Evolutionary conservation across 495 filamentous ascomycete genomes (phyloP).

Genomic region (Aspergillus steynii): DNA sequence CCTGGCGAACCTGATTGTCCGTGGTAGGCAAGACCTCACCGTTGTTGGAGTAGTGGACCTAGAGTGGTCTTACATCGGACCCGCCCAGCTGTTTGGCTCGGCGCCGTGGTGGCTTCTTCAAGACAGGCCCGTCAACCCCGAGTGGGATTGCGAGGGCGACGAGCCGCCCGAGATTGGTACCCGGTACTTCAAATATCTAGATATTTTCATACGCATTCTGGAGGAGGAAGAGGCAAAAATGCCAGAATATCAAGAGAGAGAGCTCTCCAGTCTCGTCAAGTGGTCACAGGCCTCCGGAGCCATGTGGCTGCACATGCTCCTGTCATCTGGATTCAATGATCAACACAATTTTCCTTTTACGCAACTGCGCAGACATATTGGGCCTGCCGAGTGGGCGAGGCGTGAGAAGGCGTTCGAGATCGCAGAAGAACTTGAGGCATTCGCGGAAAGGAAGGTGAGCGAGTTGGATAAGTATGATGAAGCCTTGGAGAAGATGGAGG

Average conservation of each 20-base stretch:
- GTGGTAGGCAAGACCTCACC: constrained; percentile 29
- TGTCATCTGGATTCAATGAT: constrained; percentile 34
- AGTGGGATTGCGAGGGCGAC: constrained; percentile 26
- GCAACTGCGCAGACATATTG: constrained; percentile 29
- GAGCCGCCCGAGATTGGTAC: constrained; percentile 22
- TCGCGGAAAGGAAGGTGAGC: constrained; percentile 23
- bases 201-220: constrained; percentile 30
- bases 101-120: constrained; percentile 40
- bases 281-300: constrained; percentile 30
- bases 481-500: constrained; percentile 29
- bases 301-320: constrained; percentile 38
- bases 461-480: constrained; percentile 30
- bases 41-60: constrained; percentile 38
- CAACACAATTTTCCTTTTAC: constrained; percentile 29
- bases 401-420: constrained; percentile 21
- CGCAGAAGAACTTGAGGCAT: constrained; percentile 18
- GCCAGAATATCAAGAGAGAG: constrained; percentile 24
- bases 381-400: constrained; percentile 25
- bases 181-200: constrained; percentile 33
- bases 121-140: constrained; percentile 27
- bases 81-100: constrained; percentile 36
- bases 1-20: constrained; percentile 37
- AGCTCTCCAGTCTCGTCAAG: constrained; percentile 33
- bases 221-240: constrained; percentile 38
- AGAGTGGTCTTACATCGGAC: constrained; percentile 39